Conservation (phyloP, 257 asterid genomes). For the Solanum chiquidenum region DNA sequence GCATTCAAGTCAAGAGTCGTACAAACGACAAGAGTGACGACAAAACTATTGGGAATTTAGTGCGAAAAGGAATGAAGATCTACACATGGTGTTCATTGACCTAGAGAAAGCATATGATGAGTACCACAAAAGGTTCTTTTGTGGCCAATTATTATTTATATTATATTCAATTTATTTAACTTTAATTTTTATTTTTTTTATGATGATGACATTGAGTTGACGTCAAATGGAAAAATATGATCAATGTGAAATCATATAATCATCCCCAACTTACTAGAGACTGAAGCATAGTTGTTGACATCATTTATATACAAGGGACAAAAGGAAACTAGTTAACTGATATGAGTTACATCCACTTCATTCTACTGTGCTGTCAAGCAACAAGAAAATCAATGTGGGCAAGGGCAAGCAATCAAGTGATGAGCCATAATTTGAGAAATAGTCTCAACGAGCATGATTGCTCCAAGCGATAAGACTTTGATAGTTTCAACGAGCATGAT, state of each 20-base stretch:
- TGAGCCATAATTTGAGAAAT: background rate
- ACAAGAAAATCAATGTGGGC: background rate
- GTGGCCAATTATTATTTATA: background rate
- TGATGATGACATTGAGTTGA: background rate
- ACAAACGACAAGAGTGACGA: background rate
- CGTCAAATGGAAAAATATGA: background rate
- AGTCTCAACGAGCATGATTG: background rate
- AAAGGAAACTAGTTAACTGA: background rate
- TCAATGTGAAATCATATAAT: background rate
- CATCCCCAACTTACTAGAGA: background rate
- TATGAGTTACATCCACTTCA: background rate
- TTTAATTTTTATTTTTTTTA: background rate
- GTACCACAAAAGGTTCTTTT: background rate
- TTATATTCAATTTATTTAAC: background rate
- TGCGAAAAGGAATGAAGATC: background rate
- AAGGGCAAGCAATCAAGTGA: background rate
- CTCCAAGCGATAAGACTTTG: background rate
- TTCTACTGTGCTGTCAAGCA: background rate
- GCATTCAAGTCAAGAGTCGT: background rate
- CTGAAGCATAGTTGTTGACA: background rate
- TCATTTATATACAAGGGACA: background rate
- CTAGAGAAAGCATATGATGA: background rate
- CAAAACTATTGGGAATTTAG: background rate
- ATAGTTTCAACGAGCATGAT: background rate
- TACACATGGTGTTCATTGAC: background rate